phyloP scores from a whole-genome alignment of 2,329 filamentous ascomycete genomes.

The Rutstroemia sp. region DNA sequence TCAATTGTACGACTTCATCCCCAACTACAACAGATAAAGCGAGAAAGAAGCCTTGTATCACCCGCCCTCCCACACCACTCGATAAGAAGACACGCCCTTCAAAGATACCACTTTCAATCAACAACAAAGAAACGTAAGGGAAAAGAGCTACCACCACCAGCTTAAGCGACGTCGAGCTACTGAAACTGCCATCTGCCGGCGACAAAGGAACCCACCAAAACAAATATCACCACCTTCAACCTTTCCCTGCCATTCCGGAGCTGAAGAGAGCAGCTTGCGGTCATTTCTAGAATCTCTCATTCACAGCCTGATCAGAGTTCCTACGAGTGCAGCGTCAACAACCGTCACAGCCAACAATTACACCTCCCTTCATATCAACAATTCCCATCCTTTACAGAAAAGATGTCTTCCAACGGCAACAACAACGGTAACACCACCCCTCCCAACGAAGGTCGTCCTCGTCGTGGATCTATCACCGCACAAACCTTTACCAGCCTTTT shows the following conservation, averaged over 20 bases:
- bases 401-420: conserved; percentile 37
- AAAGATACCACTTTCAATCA: no score
- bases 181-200: no score
- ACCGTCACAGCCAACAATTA: background rate
- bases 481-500: conserved; percentile 42
- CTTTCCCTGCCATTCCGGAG: conserved; percentile 10
- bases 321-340: background rate
- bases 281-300: conserved; percentile 17
- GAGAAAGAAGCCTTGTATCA: no score
- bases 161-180: no score
- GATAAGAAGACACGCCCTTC: no score
- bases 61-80: no score
- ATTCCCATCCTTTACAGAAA: conserved; percentile 10
- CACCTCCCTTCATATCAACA: background rate
- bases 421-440: conserved; percentile 34
- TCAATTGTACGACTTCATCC: no score
- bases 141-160: no score
- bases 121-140: no score
- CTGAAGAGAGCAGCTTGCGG: conserved; percentile 22
- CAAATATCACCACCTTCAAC: no score
- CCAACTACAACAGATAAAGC: no score
- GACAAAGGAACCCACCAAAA: no score
- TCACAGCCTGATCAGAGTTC: background rate
- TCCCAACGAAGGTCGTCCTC: conserved; percentile 34
- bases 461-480: conserved; percentile 39